Evolutionary conservation across 2,329 filamentous ascomycete species (phyloP).

Genomic region (Fusarium buxicola): DNA sequence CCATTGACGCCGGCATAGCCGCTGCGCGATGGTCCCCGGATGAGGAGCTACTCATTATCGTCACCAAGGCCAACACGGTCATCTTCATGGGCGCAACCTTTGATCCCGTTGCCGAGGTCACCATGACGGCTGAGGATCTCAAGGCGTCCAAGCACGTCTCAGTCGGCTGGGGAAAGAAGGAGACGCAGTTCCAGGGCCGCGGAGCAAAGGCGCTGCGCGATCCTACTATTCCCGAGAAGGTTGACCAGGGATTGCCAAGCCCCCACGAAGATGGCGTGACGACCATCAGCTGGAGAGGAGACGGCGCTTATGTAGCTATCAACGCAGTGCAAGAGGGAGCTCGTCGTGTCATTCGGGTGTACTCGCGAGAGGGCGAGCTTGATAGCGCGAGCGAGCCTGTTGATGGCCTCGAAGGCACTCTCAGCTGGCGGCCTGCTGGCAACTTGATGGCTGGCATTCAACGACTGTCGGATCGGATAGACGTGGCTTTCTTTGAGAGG

Average conservation of each 20-base stretch:
- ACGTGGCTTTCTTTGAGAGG: slow-evolving; percentile 95
- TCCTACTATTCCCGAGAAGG: slow-evolving; percentile 91
- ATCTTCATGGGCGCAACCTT: slow-evolving; percentile 95
- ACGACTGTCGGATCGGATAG: slow-evolving; percentile 72
- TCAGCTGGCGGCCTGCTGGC: slow-evolving; percentile 93
- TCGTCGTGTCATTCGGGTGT: slow-evolving; percentile 87
- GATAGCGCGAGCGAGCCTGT: slow-evolving; percentile 97
- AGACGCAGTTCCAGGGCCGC: slow-evolving; percentile 97
- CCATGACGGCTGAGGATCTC: slow-evolving; percentile 80
- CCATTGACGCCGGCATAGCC: slow-evolving; percentile 90
- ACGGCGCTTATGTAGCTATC: slow-evolving; percentile 90
- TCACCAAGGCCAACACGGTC: slow-evolving; percentile 81
- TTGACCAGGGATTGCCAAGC: slow-evolving; percentile 85
- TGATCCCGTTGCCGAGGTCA: slow-evolving; percentile 81
- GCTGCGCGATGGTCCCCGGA: slow-evolving; percentile 95
- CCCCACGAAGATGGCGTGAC: slow-evolving; percentile 76
- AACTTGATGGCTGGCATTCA: slow-evolving; percentile 92
- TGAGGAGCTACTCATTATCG: slow-evolving; percentile 87
- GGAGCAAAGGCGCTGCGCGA: slow-evolving; percentile 88
- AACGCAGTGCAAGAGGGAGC: slow-evolving; percentile 77
- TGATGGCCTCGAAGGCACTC: slow-evolving; percentile 84
- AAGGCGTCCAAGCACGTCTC: slow-evolving; percentile 93
- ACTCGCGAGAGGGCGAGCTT: slow-evolving; percentile 87
- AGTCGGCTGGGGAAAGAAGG: slow-evolving; percentile 97
- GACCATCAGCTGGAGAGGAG: slow-evolving; percentile 91